Base-by-base conservation (phyloP, 345 rosid species). In the Rhizophora apiculata region DNA sequence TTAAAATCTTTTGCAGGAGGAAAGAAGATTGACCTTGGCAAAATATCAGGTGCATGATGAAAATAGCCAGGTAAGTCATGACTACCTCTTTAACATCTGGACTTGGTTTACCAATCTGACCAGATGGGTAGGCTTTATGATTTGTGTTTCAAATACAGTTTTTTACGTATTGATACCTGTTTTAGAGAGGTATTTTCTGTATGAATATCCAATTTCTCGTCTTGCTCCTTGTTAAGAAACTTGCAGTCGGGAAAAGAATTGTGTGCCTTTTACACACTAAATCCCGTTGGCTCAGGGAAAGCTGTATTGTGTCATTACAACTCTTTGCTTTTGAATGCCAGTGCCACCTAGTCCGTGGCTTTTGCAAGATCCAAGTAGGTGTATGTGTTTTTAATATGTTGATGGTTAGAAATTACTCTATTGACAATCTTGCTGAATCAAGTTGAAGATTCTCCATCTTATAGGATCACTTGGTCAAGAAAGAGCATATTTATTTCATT, bases 41-140 rank as follows among this genome's bases (percentile, higher is more conserved):
- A 90, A 90, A 83, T 95, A 92, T 91, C 97, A 92, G 88, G 89
- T 92, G 87, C 99, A 95, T 83, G 98, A 95, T 81, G 99, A 95
- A 85, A 92, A 90, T 74, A 92, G 93, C 99, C 99, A 95, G 99
- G 99, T 95, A 95, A 95, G 99, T 95, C 82, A 81, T 81, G 81
- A 81, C 87, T 83, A 63, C 84, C 85, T 82, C 68, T 81, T 76
- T 55, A 66, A 67, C 67, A 71, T 79, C 76, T 65, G 87, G 76
- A 77, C 75, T 83, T 80, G 76, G 79, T 81, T 82, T 82, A 72
- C 81, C 67, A 78, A 63, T 87, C 96, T 87, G 82, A 90, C 92
- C 88, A 81, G 81, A 78, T 85, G 77, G 85, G 83, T 87, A 95
- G 89, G 86, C 89, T 79, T 75, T 75, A 77, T 86, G 75, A 74